Evolutionary conservation across 495 filamentous ascomycete species (phyloP), one percentile per base, ranked within the genome.

Genomic region (Evansstolkia leycettana): DNA sequence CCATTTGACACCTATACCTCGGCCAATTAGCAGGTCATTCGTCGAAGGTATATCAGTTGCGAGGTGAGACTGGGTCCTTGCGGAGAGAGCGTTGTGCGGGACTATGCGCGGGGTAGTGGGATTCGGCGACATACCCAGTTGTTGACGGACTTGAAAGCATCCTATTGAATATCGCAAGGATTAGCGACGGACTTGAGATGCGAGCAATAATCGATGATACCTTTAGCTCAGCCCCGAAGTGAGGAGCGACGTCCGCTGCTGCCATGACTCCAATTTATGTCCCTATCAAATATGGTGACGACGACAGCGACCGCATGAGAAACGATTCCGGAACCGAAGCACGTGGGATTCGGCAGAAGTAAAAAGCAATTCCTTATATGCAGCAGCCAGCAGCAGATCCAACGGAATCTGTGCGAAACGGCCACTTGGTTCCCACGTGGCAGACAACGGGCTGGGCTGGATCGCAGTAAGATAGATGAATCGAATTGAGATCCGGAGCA

Each of bases 81-180:
- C 9, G 20, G 9, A n/a, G n/a, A n/a, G n/a, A n/a, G n/a, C n/a
- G n/a, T 23, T 4, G 5, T 23, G 9, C 20, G 20, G 20, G 20
- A 23, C 9, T 5, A 9, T 23, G 9, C 9, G 20, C 20, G 38
- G 40, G 38, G 38, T 38, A 48, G 29, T 50, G 29, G 31, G 32
- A 49, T 40, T 31, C 26, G 29, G 41, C 31, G 26, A 40, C 63
- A 45, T 75, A 80, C 79, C 89, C 92, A 98, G 51, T 70, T 70
- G 54, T 90, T 94, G 55, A 88, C 86, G 10, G 86, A 73, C 56
- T 90, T 95, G 67, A 94, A 95, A 46, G 78, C 78, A 77, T 98
- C 90, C 84, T 90, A 60, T 31, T 28, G 9, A 1, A 43, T n/a
- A 13, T 18, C 8, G 13, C 28, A 15, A 16, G 10, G 28, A n/a